Percentiles rank a stretch among this genome's conserved stretches.
Evolutionary conservation across 306 rosid genomes (phyloP).

Genomic region (Medicago arabica): DNA sequence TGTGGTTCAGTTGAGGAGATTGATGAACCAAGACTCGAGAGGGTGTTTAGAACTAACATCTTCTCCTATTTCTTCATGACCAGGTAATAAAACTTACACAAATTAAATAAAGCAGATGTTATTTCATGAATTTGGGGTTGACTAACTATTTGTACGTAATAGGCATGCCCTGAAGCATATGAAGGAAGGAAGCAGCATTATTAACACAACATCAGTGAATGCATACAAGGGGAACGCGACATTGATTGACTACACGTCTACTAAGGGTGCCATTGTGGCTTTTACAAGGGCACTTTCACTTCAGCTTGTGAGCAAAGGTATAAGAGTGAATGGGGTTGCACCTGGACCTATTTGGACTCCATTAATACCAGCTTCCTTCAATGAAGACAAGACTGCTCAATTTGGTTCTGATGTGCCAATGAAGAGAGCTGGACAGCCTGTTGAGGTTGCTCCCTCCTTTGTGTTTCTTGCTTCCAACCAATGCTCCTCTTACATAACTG

Average conservation of each 20-base stretch:
- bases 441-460: constrained; percentile 75
- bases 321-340: constrained; percentile 83
- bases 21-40: constrained; percentile 63
- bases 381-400: constrained; percentile 39
- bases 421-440: constrained; percentile 84
- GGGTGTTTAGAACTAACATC: constrained; percentile 81
- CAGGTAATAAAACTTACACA: constrained; percentile 44
- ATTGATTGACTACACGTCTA: constrained; percentile 66
- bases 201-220: constrained; percentile 72
- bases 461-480: constrained; percentile 74
- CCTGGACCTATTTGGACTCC: constrained; percentile 94
- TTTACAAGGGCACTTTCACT: constrained; percentile 73
- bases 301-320: constrained; percentile 60
- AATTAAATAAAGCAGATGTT: background rate
- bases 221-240: constrained; percentile 63
- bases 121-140: constrained; percentile 8
- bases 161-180: constrained; percentile 82
- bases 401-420: constrained; percentile 63
- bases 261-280: constrained; percentile 78
- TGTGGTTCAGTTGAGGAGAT: constrained; percentile 63
- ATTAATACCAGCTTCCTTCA: constrained; percentile 54
- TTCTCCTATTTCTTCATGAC: constrained; percentile 70
- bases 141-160: background rate
- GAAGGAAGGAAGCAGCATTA: constrained; percentile 79
- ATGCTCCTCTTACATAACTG: constrained; percentile 72